These are phyloP conservation scores for Sporothrix sp. DNA, from an alignment of 2,329 filamentous ascomycete genomes.

Conservation along the genomic window DNA sequence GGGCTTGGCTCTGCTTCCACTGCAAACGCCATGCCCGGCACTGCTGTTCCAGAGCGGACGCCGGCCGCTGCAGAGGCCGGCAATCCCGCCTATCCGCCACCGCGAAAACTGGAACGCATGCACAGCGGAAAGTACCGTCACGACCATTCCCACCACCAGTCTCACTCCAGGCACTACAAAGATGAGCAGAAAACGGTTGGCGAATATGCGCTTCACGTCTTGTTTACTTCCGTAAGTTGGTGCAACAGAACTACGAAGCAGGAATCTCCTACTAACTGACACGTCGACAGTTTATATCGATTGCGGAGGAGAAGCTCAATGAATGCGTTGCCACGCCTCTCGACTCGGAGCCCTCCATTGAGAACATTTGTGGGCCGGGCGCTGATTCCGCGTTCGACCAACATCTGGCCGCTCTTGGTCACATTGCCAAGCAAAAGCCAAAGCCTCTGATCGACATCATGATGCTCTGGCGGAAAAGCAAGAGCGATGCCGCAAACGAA, in stretches of 20 bases:
- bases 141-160: constrained; percentile 65
- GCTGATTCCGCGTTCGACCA: constrained; percentile 88
- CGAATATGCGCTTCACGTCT: constrained; percentile 91
- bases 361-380: constrained; percentile 81
- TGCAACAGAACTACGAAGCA: neutral
- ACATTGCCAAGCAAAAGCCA: constrained; percentile 88
- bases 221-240: constrained; percentile 76
- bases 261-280: neutral
- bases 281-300: constrained; percentile 64
- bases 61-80: constrained; percentile 38
- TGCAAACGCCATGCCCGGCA: constrained; percentile 13
- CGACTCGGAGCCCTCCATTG: constrained; percentile 74
- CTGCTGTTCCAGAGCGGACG: constrained; percentile 33
- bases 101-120: constrained; percentile 49
- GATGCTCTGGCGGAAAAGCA: constrained; percentile 96
- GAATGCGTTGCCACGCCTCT: constrained; percentile 73
- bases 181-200: constrained; percentile 87
- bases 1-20: neutral
- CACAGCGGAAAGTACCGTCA: constrained; percentile 57
- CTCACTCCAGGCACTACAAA: constrained; percentile 61
- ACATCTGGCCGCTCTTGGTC: constrained; percentile 82
- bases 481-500: constrained; percentile 77
- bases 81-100: constrained; percentile 30
- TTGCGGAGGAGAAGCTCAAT: constrained; percentile 93
- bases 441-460: constrained; percentile 94